phyloP scores from a whole-genome alignment of 2,329 filamentous ascomycete genomes.

The Exophiala phaeomuriformis region DNA sequence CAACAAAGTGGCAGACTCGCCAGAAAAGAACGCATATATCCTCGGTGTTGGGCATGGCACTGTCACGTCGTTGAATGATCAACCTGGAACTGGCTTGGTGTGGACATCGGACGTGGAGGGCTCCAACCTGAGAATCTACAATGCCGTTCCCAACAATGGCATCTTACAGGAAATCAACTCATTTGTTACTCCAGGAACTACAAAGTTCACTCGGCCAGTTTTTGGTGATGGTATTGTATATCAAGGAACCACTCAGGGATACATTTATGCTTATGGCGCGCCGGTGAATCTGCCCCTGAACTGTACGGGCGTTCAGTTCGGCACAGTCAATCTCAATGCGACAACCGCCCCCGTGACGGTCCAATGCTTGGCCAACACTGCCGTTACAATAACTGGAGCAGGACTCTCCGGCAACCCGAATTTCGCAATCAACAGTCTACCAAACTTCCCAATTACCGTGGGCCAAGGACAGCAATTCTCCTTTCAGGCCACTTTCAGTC shows the following conservation, averaged over 20 bases:
- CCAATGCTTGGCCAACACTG: conserved; percentile 26
- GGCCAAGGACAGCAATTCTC: conserved; percentile 33
- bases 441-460: conserved; percentile 32
- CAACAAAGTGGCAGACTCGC: conserved; percentile 30
- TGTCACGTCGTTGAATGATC: conserved; percentile 26
- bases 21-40: conserved; percentile 29
- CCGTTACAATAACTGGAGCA: conserved; percentile 29
- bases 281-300: conserved; percentile 39
- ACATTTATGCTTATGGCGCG: conserved; percentile 30
- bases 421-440: conserved; percentile 37
- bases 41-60: conserved; percentile 33
- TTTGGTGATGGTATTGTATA: conserved; percentile 29
- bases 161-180: conserved; percentile 27
- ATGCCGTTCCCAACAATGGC: conserved; percentile 27
- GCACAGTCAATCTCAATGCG: conserved; percentile 35
- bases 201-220: conserved; percentile 28
- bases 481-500: conserved; percentile 38
- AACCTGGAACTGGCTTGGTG: conserved; percentile 27
- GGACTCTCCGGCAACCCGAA: conserved; percentile 29
- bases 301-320: conserved; percentile 38
- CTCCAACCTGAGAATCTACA: conserved; percentile 27
- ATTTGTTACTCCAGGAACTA: conserved; percentile 26
- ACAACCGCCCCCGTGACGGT: conserved; percentile 28
- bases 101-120: conserved; percentile 30
- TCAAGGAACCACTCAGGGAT: conserved; percentile 24